Base-by-base conservation (phyloP, 345 rosid species). In the Lumnitzera littorea region DNA sequence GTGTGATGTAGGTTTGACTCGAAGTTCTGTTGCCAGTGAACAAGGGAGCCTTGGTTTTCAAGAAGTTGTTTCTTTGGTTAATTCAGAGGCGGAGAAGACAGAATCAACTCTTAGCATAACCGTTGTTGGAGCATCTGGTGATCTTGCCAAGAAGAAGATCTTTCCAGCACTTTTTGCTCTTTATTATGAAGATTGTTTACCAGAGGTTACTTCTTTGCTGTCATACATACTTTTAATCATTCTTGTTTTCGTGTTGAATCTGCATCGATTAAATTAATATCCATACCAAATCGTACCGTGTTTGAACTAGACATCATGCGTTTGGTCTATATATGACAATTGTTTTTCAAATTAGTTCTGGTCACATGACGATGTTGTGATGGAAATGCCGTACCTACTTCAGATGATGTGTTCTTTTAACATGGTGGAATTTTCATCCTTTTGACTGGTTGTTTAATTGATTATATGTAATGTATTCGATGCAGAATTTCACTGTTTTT, bases 121-220 rank as follows among this genome's bases (percentile, higher is more conserved):
- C 20, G 92, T 91, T 48, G 84, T 86, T 67, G 98, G 98, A 73
- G 98, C 96, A 61, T 91, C 96, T 3, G 96, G 96, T 46, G 98
- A 91, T 72, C 89, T 91, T 10, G 96, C 96, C 15, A 91, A 79
- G 81, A 91, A 84, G 87, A 91, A 91, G 74, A 86, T 86, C 46
- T 91, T 88, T 59, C 96, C 98, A 2, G 98, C 96, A 25, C 85
- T 88, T 60, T 91, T 91, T 64, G 92, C 96, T 62, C 95, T 91
- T 57, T 88, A 62, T 60, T 91, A 88, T 36, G 95, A 88, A 65
- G 98, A 80, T 60, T 88, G 83, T 68, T 86, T 88, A 43, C 95
- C 95, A 27, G 68, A 80, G 86, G 90, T 67, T 48, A 25, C 53
- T 43, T 23, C 43, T 24, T 50, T 27, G 16, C 7, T 36, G 7